Percentiles rank a stretch among this genome's conserved stretches.
These are phyloP conservation scores for Drechslerella stenobrocha DNA, from an alignment of 2,329 filamentous ascomycete species.

Conservation along the genomic window DNA sequence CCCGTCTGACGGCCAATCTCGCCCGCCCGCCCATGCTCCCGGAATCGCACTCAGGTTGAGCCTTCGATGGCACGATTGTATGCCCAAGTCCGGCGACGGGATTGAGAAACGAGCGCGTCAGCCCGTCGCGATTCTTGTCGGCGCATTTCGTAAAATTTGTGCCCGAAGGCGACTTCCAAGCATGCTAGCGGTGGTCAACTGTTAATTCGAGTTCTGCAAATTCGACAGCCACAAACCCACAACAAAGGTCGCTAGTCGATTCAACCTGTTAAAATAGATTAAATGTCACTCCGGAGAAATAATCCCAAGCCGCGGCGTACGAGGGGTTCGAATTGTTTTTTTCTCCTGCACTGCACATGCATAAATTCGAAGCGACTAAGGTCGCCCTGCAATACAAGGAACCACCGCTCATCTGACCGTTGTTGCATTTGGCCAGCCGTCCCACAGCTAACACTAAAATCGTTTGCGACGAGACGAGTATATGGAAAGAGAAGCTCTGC, in stretches of 20 bases:
- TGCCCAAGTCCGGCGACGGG: slow-evolving; percentile 37
- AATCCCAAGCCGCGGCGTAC: too few relatives aligned
- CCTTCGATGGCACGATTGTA: slow-evolving; percentile 6
- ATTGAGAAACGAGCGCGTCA: slow-evolving; percentile 20
- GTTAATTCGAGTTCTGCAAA: neutral
- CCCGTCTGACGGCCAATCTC: neutral
- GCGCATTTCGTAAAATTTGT: slow-evolving; percentile 34
- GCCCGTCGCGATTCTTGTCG: slow-evolving; percentile 5
- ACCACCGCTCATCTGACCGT: neutral
- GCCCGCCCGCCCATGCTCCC: neutral
- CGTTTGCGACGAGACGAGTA: neutral
- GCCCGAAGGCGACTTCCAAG: slow-evolving; percentile 39
- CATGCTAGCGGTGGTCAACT: neutral
- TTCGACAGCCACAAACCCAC: slow-evolving; percentile 6
- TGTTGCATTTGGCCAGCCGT: neutral
- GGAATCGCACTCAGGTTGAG: slow-evolving; percentile 1
- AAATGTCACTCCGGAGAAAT: too few relatives aligned
- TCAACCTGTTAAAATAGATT: neutral
- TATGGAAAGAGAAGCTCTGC: neutral
- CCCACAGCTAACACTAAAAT: too few relatives aligned
- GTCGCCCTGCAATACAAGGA: too few relatives aligned
- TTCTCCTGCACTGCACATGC: too few relatives aligned
- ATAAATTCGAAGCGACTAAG: too few relatives aligned
- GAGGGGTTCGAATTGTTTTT: too few relatives aligned
- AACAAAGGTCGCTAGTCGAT: neutral